Percentiles rank a stretch among this genome's conserved stretches.
phyloP scores from a whole-genome alignment of 352 stramenopile species.

The Pythium chondricola region DNA sequence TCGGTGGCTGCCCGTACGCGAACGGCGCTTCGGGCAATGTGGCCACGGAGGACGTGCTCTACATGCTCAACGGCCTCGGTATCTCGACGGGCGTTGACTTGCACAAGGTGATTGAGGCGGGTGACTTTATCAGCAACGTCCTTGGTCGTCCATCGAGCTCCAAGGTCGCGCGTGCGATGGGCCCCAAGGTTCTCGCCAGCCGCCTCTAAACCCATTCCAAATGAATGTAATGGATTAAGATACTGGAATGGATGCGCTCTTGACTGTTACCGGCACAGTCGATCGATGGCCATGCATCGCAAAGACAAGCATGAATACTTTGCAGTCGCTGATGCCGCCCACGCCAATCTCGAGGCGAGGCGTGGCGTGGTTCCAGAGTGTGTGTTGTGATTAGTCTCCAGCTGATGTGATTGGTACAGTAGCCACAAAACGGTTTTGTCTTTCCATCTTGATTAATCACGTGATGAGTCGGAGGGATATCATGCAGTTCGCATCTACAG shows the following conservation, averaged over 20 bases:
- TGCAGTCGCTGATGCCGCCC: too few relatives aligned
- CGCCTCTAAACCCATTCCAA: too few relatives aligned
- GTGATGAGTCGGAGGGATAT: too few relatives aligned
- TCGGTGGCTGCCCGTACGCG: constrained; percentile 96
- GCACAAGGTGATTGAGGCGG: constrained; percentile 86
- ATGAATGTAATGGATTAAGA: too few relatives aligned
- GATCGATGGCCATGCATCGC: too few relatives aligned
- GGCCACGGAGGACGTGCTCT: constrained; percentile 96
- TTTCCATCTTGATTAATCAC: too few relatives aligned
- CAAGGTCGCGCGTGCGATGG: constrained; percentile 81
- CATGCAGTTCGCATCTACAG: too few relatives aligned
- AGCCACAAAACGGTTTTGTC: too few relatives aligned
- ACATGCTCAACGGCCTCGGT: constrained; percentile 95
- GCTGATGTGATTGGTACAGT: too few relatives aligned
- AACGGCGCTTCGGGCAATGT: constrained; percentile 95
- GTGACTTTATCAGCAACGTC: constrained; percentile 85
- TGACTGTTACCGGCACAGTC: neutral
- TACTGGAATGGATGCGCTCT: neutral
- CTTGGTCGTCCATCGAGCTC: constrained; percentile 76
- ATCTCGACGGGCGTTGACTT: constrained; percentile 93
- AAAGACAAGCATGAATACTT: too few relatives aligned
- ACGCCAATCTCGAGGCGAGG: too few relatives aligned
- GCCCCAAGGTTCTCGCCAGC: constrained; percentile 29
- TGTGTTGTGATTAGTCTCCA: neutral
- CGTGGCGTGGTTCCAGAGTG: too few relatives aligned